Conservation (phyloP, 2,329 filamentous ascomycete species). For the Sphaceloma murrayae region DNA sequence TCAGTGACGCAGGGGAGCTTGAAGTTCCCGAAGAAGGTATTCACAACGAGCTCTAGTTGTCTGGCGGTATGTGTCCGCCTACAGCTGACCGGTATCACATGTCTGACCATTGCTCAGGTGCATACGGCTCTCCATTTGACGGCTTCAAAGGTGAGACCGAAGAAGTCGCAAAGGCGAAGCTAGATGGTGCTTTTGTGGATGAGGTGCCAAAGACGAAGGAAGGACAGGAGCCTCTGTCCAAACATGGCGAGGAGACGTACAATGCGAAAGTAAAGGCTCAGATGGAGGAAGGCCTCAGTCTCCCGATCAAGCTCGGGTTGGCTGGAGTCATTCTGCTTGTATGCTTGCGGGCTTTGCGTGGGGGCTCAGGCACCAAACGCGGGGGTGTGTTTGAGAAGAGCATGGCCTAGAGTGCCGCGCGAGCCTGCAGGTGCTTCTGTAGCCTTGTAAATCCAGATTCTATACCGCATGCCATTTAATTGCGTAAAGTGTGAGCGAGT, state of each 20-base stretch:
- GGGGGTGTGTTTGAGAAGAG: constrained; percentile 10
- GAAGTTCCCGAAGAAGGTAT: constrained; percentile 84
- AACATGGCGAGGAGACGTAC: constrained; percentile 20
- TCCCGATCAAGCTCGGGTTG: constrained; percentile 38
- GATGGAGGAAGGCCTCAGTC: constrained; percentile 31
- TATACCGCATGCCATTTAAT: too few species aligned
- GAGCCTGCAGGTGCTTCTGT: too few species aligned
- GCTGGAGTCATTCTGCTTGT: constrained; percentile 35
- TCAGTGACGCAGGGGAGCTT: constrained; percentile 75
- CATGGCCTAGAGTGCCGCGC: constrained; percentile 15
- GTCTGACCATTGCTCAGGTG: constrained; percentile 26
- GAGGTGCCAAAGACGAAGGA: constrained; percentile 20
- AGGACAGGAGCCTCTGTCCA: constrained; percentile 20
- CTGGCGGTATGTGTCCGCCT: constrained; percentile 23
- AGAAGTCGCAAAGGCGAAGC: constrained; percentile 17
- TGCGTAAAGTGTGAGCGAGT: too few species aligned
- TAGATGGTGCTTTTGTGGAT: constrained; percentile 10
- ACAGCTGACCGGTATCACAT: constrained; percentile 16
- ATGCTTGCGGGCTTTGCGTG: constrained; percentile 34
- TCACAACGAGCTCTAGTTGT: constrained; percentile 70
- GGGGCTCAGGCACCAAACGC: constrained; percentile 21
- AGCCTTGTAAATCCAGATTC: too few species aligned
- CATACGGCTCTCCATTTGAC: constrained; percentile 28
- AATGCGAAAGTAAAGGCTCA: constrained; percentile 18
- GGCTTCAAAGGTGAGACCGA: constrained; percentile 17